Base-by-base conservation (phyloP, 1,284 basidiomycete genomes). In the Sporisorium graminicola region DNA sequence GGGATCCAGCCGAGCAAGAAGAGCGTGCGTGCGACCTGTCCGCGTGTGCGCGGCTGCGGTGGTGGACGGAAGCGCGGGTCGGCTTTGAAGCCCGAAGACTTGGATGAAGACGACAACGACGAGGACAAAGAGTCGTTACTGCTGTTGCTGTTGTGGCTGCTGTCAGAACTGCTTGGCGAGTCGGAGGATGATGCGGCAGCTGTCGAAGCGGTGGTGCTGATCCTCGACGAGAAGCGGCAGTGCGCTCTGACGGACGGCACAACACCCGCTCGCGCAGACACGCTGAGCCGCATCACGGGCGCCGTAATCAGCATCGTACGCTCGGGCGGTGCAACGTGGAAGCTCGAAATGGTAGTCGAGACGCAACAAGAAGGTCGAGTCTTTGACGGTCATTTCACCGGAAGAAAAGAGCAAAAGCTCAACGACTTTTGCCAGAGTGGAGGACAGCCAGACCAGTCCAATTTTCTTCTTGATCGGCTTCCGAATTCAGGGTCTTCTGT, bases 1-100 rank as follows among this genome's bases (percentile, higher is more conserved):
- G 88, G 88, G 8, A 88, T 74, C 88, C 88, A 89, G 20, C 85
- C 86, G 16, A 88, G 78, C 18, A 47, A 18, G 44, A 65, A 74
- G 46, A 74, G 58, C 5, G 57, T 47, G 20, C 56, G 69, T 5
- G 16, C 12, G 51, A 72, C 27, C 1, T n/a, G 27, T 24, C 22
- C 44, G 31, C 64, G 69, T 52, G 26, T 24, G 33, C 35, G 52
- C 12, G 40, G 43, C 10, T 24, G 47, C 10, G 46, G 50, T 8
- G 13, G 33, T 1, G 52, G 53, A 4, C 31, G 61, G 54, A 51
- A 58, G 27, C 33, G n/a, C 1, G 62, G 52, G 33, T 54, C 47
- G 5, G 52, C 58, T 10, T 56, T 42, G 58, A 61, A 65, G 22
- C 35, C 26, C 10, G 58, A 16, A 27, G 59, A 63, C 9, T 63